phyloP scores from a whole-genome alignment of 2,329 filamentous ascomycete species.

The Beauveria scarabaeidicola region DNA sequence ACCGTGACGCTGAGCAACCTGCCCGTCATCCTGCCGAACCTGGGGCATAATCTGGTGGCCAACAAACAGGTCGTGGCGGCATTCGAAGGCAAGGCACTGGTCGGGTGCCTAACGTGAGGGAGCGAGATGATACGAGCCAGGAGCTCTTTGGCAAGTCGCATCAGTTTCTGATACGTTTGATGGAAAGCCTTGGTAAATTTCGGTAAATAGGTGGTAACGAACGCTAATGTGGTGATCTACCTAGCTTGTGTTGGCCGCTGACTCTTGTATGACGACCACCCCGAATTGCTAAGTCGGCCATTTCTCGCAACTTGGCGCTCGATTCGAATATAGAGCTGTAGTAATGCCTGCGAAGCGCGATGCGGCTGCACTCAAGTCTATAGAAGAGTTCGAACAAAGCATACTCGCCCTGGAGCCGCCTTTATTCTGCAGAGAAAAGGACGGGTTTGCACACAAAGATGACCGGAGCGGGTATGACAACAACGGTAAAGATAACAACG shows the following conservation, averaged over 20 bases:
- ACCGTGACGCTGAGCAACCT: conserved; percentile 73
- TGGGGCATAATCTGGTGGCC: conserved; percentile 60
- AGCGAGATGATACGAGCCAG: conserved; percentile 35
- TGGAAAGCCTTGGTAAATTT: too few species aligned
- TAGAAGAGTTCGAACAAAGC: conserved; percentile 50
- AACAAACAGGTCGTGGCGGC: conserved; percentile 51
- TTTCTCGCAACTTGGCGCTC: conserved; percentile 55
- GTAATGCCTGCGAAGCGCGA: conserved; percentile 77
- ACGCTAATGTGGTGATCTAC: conserved; percentile 1
- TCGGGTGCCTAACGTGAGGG: conserved; percentile 69
- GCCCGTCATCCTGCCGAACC: conserved; percentile 72
- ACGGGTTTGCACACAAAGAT: conserved; percentile 57
- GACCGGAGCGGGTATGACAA: conserved; percentile 59
- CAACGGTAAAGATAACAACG: conserved; percentile 29
- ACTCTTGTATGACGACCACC: conserved; percentile 83
- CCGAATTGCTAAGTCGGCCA: conserved; percentile 60
- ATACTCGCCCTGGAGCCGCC: conserved; percentile 45
- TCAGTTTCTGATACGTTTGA: conserved; percentile 40
- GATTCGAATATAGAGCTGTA: conserved; percentile 54
- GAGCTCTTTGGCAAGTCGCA: conserved; percentile 34
- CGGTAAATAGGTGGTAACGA: neutral
- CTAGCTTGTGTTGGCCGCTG: conserved; percentile 71
- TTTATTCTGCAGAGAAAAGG: conserved; percentile 48
- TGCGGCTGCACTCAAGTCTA: conserved; percentile 53
- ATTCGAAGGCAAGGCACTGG: conserved; percentile 52